A percentile compares a stretch with the other conserved stretches of the same genome.
These are phyloP conservation scores for Caloboletus inedulis DNA, from an alignment of 1,284 basidiomycete genomes.

Conservation along the genomic window DNA sequence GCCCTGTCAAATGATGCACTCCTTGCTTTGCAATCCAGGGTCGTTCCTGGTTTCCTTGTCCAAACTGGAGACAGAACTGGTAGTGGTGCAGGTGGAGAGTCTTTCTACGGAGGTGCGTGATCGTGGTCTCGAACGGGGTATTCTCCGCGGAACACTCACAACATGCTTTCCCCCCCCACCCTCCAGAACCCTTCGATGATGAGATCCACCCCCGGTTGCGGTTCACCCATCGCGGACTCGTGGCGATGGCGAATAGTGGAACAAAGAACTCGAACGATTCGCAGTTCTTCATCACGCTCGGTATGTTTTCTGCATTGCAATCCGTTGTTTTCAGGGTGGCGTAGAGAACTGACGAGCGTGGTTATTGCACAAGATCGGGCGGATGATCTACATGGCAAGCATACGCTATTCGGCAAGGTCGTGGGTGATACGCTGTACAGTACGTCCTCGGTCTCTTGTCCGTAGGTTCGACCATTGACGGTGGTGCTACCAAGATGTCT, in stretches of 20 bases:
- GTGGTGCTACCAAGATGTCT: conserved; percentile 55
- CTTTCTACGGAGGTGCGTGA: conserved; percentile 78
- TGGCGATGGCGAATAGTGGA: conserved; percentile 93
- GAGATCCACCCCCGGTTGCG: conserved; percentile 91
- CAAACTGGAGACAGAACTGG: conserved; percentile 96
- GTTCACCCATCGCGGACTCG: conserved; percentile 81
- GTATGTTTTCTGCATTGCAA: conserved; percentile 38
- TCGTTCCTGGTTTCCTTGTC: conserved; percentile 86
- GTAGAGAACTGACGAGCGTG: not conserved
- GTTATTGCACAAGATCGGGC: conserved; percentile 61
- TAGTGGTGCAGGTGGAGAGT: conserved; percentile 88
- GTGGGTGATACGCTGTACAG: conserved; percentile 86
- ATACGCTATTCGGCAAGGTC: conserved; percentile 82
- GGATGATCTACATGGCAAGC: conserved; percentile 85
- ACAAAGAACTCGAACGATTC: conserved; percentile 82
- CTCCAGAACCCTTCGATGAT: conserved; percentile 83
- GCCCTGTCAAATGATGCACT: not conserved
- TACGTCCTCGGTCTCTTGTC: conserved; percentile 40
- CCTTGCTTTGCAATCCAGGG: conserved; percentile 38
- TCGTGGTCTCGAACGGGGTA: not conserved
- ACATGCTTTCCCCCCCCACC: not conserved
- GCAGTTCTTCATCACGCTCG: conserved; percentile 90
- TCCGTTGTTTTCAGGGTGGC: not conserved
- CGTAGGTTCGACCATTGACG: not conserved
- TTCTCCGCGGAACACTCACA: not conserved